Conservation (phyloP, 305 asterid genomes). For the Fraxinus latifolia region DNA sequence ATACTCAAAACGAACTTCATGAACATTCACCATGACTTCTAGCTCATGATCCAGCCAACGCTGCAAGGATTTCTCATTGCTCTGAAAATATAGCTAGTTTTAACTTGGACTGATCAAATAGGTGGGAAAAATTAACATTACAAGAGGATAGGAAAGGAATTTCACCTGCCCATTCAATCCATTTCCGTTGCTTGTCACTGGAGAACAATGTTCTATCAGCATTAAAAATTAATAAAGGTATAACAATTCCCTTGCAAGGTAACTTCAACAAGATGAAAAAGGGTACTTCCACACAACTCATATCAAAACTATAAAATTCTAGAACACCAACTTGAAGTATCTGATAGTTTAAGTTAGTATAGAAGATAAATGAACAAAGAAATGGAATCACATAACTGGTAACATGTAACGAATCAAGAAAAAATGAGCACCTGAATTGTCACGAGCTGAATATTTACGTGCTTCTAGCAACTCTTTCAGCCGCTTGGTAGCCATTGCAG, state of each 20-base stretch:
- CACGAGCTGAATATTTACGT: conserved; percentile 87
- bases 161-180: conserved; percentile 78
- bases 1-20: conserved; percentile 96
- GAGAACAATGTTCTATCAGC: conserved; percentile 26
- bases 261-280: conserved; percentile 10
- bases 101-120: conserved; percentile 20
- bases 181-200: conserved; percentile 76
- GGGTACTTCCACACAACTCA: not conserved
- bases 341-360: not conserved
- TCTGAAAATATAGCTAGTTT: conserved; percentile 40
- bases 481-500: conserved; percentile 99
- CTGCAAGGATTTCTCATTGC: conserved; percentile 79
- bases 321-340: not conserved
- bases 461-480: conserved; percentile 97
- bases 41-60: conserved; percentile 99
- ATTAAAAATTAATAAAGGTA: conserved; percentile 8
- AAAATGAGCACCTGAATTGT: conserved; percentile 60
- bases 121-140: conserved; percentile 10
- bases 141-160: conserved; percentile 10
- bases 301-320: not conserved
- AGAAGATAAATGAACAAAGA: not conserved
- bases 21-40: conserved; percentile 96
- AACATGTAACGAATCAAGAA: conserved; percentile 3
- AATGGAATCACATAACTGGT: not conserved
- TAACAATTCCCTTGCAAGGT: conserved; percentile 1